Evolutionary conservation across 2,329 filamentous ascomycete species (phyloP), one percentile per base, ranked within the genome.

Genomic region (Epichloe sylvatica): DNA sequence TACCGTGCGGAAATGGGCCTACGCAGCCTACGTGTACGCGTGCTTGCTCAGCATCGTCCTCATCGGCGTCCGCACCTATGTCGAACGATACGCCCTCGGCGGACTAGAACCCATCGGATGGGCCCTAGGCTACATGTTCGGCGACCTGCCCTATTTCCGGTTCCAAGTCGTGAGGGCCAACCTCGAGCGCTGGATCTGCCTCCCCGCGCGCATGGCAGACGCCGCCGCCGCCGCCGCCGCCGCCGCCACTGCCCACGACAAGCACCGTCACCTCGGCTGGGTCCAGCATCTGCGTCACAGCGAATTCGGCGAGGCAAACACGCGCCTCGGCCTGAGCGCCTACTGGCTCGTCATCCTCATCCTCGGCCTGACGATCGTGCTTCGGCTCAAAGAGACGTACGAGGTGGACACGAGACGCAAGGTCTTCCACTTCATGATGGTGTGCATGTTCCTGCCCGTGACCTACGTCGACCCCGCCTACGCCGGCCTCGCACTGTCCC

Each of bases 381-480:
- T 92, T 47, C 78, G 75, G 40, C 76, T 94, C 37, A 86, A 84
- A 39, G 72, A 80, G 3, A 72, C 86, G 46, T 90, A 86, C 56
- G 90, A 96, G 67, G 91, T 98, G 44, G 92, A 98, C 67, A 98
- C 92, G 1, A 80, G 92, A 46, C 81, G 92, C 46, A 98, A 98
- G 66, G 86, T 97, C 23, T 98, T 98, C 64, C 92, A 98, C 65
- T 94, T 94, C 57, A 95, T 91, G 76, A 97, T 97, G 85, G 91
- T 97, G 7, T 81, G 81, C 50, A 96, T 98, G 87, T 83, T 98
- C 50, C 74, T 97, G 2, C 90, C 92, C 0, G 81, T 86, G 1
- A 86, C 84, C 2, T 96, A 81, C 62, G 70, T 97, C 54, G 92
- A 98, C 64, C 91, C 92, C 1, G 75, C 83, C 39, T 97, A 87